Conservation (phyloP, 2,329 filamentous ascomycete species). For the Colletotrichum euphorbiae region DNA sequence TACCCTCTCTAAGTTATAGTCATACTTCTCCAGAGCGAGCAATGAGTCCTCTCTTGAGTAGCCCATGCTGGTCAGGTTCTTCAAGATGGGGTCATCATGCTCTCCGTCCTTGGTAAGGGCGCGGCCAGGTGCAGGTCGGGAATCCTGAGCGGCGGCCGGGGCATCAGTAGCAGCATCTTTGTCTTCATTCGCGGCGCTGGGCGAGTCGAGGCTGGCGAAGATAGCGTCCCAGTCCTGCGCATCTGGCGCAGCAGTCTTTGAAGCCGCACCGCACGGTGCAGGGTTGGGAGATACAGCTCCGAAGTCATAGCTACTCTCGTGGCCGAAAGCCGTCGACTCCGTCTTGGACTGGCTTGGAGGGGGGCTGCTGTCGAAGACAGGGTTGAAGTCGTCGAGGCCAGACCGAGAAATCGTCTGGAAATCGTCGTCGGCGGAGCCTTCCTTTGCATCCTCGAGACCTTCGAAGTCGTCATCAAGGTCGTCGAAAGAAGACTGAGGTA, state of each 20-base stretch:
- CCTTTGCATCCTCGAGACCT: constrained; percentile 85
- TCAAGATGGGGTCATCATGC: constrained; percentile 92
- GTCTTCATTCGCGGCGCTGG: constrained; percentile 46
- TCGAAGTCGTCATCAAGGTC: constrained; percentile 86
- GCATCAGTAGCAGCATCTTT: constrained; percentile 38
- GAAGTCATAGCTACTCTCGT: constrained; percentile 71
- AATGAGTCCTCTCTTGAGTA: constrained; percentile 81
- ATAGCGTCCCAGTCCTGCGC: constrained; percentile 94
- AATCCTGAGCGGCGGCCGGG: constrained; percentile 32
- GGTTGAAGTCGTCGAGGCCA: constrained; percentile 81
- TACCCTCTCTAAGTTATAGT: constrained; percentile 96
- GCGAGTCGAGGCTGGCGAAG: constrained; percentile 81
- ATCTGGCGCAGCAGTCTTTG: constrained; percentile 53
- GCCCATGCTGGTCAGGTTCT: constrained; percentile 90
- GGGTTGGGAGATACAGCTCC: constrained; percentile 57
- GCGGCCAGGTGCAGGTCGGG: constrained; percentile 61
- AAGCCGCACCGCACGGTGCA: constrained; percentile 48
- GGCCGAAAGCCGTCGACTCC: constrained; percentile 64
- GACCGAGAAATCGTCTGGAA: constrained; percentile 80
- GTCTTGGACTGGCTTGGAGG: constrained; percentile 66
- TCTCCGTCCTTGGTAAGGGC: constrained; percentile 79
- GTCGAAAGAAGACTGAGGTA: constrained; percentile 70
- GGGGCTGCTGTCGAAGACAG: constrained; percentile 80
- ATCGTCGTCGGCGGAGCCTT: constrained; percentile 82
- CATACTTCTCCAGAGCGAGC: constrained; percentile 88